Conservation (phyloP, 768 basidiomycete species). For the Panaeolus cyanescens region DNA sequence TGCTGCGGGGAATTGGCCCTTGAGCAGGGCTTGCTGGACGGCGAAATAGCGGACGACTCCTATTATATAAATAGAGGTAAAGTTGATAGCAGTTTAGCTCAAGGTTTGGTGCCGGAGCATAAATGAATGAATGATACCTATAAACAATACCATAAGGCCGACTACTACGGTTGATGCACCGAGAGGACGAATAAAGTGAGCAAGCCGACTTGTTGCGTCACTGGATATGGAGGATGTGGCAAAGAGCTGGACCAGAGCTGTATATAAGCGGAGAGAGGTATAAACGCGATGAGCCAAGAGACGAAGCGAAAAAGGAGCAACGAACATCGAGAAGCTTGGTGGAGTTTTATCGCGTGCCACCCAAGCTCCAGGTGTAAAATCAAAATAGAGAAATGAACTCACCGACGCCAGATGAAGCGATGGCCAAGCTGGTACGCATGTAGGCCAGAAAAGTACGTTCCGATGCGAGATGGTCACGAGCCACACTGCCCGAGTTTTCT, state of each 20-base stretch:
- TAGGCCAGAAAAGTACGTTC: slow-evolving; percentile 59
- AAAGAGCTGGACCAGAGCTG: slow-evolving; percentile 62
- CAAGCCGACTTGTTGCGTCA: slow-evolving; percentile 19
- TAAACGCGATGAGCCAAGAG: slow-evolving; percentile 4
- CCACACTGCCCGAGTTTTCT: slow-evolving; percentile 53
- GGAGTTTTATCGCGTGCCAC: too few relatives aligned
- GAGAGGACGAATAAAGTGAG: slow-evolving; percentile 47
- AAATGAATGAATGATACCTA: slow-evolving; percentile 39
- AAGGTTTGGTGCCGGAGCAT: not conserved
- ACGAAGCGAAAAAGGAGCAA: too few relatives aligned
- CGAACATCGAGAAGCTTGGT: too few relatives aligned
- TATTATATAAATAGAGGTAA: slow-evolving; percentile 18
- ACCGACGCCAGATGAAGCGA: slow-evolving; percentile 53
- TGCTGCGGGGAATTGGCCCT: slow-evolving; percentile 58
- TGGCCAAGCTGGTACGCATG: slow-evolving; percentile 50
- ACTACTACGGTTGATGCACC: slow-evolving; percentile 50
- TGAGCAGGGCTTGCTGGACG: slow-evolving; percentile 49
- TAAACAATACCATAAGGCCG: slow-evolving; percentile 46
- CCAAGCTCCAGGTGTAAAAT: too few relatives aligned
- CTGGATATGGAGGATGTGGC: slow-evolving; percentile 29
- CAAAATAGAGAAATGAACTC: slow-evolving; percentile 1
- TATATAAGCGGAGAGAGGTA: not conserved
- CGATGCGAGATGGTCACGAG: slow-evolving; percentile 53
- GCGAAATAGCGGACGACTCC: slow-evolving; percentile 55
- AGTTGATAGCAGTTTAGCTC: not conserved